A percentile compares a stretch with the other conserved stretches of the same genome.
These are phyloP conservation scores for Kwoniella europaea DNA, from an alignment of 768 basidiomycete species.

Conservation along the genomic window DNA sequence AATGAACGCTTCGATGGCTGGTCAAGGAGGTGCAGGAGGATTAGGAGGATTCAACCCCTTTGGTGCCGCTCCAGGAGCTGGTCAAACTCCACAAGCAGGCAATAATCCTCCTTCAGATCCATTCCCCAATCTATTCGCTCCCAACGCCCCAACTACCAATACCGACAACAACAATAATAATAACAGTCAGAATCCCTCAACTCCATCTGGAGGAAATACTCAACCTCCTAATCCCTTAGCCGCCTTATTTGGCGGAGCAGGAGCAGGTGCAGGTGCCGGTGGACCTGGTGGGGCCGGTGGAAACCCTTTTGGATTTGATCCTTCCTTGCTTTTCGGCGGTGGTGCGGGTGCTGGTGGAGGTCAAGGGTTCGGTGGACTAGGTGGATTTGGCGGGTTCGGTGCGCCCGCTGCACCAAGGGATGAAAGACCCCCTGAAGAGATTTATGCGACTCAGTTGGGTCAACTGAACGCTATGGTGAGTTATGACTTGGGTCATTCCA, in stretches of 20 bases:
- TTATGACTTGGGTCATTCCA: not conserved
- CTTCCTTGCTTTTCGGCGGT: constrained; percentile 28
- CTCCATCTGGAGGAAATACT: constrained; percentile 13
- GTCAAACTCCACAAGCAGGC: constrained; percentile 14
- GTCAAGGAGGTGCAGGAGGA: constrained; percentile 39
- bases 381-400: constrained; percentile 51
- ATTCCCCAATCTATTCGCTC: constrained; percentile 52
- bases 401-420: constrained; percentile 66
- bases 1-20: constrained; percentile 49
- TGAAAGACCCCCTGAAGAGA: constrained; percentile 80
- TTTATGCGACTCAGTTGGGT: constrained; percentile 69
- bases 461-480: constrained; percentile 89
- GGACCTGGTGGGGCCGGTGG: constrained; percentile 28
- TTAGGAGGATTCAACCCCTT: constrained; percentile 28
- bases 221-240: constrained; percentile 35
- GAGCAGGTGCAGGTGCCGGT: constrained; percentile 39
- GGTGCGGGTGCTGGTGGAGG: constrained; percentile 33
- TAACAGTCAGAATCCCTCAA: not conserved
- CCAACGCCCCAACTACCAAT: constrained; percentile 21
- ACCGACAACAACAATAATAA: not conserved
- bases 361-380: constrained; percentile 13
- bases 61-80: constrained; percentile 21
- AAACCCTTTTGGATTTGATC: constrained; percentile 40
- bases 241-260: constrained; percentile 27
- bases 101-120: constrained; percentile 28